Percentiles rank a stretch among this genome's conserved stretches.
Conservation (phyloP, 257 asterid genomes). For the Rehmannia glutinosa region DNA sequence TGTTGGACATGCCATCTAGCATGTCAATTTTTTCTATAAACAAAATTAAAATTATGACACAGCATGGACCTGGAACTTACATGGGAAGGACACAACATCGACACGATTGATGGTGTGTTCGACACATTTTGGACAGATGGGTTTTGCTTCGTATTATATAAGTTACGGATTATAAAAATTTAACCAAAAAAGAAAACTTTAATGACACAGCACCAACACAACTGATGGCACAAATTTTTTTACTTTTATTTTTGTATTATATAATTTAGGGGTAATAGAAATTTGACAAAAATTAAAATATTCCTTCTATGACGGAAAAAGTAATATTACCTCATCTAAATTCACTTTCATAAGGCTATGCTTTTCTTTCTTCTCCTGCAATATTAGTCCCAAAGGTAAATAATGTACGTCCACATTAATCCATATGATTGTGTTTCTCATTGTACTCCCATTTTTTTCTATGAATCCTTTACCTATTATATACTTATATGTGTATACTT, state of each 20-base stretch:
- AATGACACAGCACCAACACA: background rate
- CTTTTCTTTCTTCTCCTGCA: background rate
- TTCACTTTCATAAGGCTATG: background rate
- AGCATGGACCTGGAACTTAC: too few species aligned
- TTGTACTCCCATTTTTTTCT: conserved; percentile 2
- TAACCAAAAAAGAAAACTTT: too few species aligned
- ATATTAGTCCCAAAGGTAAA: background rate
- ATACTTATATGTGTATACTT: background rate
- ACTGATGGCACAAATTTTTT: background rate
- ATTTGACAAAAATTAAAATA: background rate
- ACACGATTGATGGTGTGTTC: too few species aligned
- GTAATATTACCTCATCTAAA: background rate
- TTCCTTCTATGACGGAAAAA: background rate
- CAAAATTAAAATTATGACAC: too few species aligned
- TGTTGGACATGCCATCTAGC: background rate
- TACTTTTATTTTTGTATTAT: too few species aligned
- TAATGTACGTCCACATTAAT: background rate
- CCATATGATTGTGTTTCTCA: background rate
- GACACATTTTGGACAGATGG: too few species aligned
- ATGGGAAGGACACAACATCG: too few species aligned
- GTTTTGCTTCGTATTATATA: too few species aligned
- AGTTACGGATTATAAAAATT: too few species aligned
- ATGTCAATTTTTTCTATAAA: too few species aligned
- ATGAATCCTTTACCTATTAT: background rate
- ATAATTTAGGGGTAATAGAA: background rate